Conservation (phyloP, 208 protist species). For the Leishmania amazonensis region DNA sequence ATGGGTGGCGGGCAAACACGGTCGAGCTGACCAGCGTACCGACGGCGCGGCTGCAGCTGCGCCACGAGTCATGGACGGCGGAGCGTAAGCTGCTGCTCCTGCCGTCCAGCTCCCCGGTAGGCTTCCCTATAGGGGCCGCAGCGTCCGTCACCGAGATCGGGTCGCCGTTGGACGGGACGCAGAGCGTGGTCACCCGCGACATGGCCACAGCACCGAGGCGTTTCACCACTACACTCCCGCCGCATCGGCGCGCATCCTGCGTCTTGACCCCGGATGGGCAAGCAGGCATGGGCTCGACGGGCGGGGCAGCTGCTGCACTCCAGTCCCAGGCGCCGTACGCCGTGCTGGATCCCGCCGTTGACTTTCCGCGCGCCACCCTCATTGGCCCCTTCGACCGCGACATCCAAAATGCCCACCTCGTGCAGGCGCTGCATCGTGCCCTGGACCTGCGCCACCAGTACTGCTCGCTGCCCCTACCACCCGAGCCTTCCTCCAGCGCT, state of each 20-base stretch:
- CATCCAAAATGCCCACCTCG: constrained; percentile 56
- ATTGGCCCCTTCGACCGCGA: constrained; percentile 73
- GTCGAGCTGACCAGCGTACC: constrained; percentile 74
- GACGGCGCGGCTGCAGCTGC: constrained; percentile 70
- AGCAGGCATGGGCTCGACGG: background rate
- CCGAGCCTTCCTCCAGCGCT: constrained; percentile 5
- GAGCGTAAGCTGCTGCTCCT: constrained; percentile 47
- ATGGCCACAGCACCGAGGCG: background rate
- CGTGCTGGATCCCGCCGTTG: constrained; percentile 62
- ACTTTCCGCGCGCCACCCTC: constrained; percentile 70
- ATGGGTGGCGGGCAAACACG: constrained; percentile 61
- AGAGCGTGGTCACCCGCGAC: background rate
- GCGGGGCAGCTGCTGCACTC: background rate
- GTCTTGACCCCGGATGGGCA: background rate
- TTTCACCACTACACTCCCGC: background rate
- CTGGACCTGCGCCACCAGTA: constrained; percentile 80
- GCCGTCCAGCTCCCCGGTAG: background rate
- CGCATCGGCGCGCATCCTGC: background rate
- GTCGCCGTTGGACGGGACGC: background rate
- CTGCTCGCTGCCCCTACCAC: constrained; percentile 30
- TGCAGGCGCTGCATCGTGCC: constrained; percentile 72
- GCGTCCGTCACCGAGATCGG: background rate
- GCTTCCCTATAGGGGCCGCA: background rate
- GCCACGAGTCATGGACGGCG: constrained; percentile 66
- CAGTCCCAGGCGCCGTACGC: constrained; percentile 48